Evolutionary conservation across 1,139 yeast species (phyloP).

Genomic region (Eremothecium gossypii): DNA sequence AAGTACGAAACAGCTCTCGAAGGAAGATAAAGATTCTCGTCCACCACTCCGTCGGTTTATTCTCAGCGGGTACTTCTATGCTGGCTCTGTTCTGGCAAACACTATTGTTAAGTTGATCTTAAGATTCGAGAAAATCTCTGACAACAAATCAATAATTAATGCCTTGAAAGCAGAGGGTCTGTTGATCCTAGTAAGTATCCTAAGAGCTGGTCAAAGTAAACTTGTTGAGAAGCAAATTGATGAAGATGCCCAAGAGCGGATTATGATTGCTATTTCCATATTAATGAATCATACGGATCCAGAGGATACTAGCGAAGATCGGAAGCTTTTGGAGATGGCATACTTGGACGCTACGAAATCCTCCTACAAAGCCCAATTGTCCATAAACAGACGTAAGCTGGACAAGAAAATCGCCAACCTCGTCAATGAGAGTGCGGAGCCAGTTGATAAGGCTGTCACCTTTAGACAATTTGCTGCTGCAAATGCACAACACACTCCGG

Average conservation of each 20-base stretch:
- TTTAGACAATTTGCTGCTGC: slow-evolving; percentile 74
- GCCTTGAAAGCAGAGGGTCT: slow-evolving; percentile 93
- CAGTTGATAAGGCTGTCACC: slow-evolving; percentile 69
- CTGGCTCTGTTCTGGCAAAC: slow-evolving; percentile 80
- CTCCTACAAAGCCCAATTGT: slow-evolving; percentile 65
- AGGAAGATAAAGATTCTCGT: slow-evolving; percentile 31
- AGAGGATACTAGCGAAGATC: slow-evolving; percentile 32
- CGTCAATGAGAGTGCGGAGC: slow-evolving; percentile 64
- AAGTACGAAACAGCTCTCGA: slow-evolving; percentile 10
- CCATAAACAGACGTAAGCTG: slow-evolving; percentile 30
- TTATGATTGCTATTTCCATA: slow-evolving; percentile 70
- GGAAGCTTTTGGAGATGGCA: slow-evolving; percentile 49
- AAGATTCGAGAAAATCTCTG: slow-evolving; percentile 56
- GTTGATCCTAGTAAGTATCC: slow-evolving; percentile 81
- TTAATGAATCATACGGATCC: slow-evolving; percentile 57
- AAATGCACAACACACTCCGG: slow-evolving; percentile 33
- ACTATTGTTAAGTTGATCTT: slow-evolving; percentile 83
- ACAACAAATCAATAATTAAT: slow-evolving; percentile 51
- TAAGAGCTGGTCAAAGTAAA: slow-evolving; percentile 84
- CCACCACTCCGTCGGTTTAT: slow-evolving; percentile 80
- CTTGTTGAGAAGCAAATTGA: slow-evolving; percentile 71
- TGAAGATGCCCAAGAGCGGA: slow-evolving; percentile 92
- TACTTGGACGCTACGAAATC: slow-evolving; percentile 82
- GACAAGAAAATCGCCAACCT: slow-evolving; percentile 48
- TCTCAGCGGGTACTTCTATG: slow-evolving; percentile 81